Evolutionary conservation across 768 basidiomycete genomes (phyloP).

Genomic region (Cystofilobasidium macerans): DNA sequence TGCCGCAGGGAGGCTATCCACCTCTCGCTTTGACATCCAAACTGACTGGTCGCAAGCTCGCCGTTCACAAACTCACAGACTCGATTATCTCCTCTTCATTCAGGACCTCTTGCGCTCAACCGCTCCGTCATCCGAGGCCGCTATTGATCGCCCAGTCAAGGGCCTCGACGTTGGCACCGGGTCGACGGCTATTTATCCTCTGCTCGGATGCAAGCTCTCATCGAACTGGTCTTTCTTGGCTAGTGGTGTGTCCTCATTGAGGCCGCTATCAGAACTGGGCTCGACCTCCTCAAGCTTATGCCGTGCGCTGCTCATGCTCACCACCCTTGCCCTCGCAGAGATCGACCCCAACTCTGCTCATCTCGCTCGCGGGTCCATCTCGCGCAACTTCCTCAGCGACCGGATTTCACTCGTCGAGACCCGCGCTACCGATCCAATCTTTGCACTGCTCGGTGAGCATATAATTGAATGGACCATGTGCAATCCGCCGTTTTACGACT

Average conservation of each 20-base stretch:
- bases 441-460: constrained; percentile 40
- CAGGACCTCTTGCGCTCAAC: constrained; percentile 36
- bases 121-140: neutral
- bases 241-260: constrained; percentile 49
- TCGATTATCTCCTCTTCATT: constrained; percentile 81
- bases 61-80: constrained; percentile 40
- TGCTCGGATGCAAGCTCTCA: constrained; percentile 53
- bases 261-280: too few species aligned
- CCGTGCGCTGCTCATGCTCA: neutral
- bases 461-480: constrained; percentile 76
- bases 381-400: constrained; percentile 47
- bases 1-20: neutral
- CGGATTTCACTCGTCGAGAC: constrained; percentile 45
- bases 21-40: neutral
- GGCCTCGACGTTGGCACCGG: constrained; percentile 62
- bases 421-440: constrained; percentile 41
- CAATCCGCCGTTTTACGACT: constrained; percentile 92
- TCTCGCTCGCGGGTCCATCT: constrained; percentile 51
- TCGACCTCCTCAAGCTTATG: too few species aligned
- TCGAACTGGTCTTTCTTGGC: constrained; percentile 53
- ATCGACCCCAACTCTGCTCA: constrained; percentile 54
- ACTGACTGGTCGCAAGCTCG: neutral
- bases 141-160: neutral
- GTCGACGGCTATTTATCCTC: constrained; percentile 76
- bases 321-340: constrained; percentile 43